Evolutionary conservation across 768 basidiomycete species (phyloP).

Genomic region (Suillus alpinus): DNA sequence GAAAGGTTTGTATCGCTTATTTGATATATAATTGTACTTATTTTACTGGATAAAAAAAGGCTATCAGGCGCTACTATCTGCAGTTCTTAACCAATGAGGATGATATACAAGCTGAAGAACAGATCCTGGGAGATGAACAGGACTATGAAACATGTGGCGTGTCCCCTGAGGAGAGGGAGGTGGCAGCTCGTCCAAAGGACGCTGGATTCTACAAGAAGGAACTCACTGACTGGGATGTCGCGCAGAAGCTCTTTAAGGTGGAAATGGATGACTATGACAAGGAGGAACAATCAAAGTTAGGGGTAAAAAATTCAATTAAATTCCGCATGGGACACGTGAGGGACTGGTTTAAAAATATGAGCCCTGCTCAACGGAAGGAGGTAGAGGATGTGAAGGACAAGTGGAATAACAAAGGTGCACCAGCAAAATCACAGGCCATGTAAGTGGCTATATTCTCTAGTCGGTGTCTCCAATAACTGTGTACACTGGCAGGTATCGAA

Average conservation of each 20-base stretch:
- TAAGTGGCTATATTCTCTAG: not conserved
- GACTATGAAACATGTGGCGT: not conserved
- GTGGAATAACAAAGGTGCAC: not conserved
- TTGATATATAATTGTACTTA: not conserved
- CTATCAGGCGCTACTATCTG: not conserved
- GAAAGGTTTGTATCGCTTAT: not conserved
- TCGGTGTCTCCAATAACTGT: not conserved
- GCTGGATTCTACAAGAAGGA: not conserved
- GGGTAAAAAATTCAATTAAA: not conserved
- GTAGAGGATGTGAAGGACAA: not conserved
- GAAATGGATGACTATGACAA: not conserved
- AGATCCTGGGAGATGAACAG: not conserved
- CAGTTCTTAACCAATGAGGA: not conserved
- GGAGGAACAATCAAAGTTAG: not conserved
- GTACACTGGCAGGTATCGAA: not conserved
- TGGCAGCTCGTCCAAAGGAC: not conserved
- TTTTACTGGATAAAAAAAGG: not conserved
- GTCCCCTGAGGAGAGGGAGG: not conserved
- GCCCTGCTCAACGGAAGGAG: not conserved
- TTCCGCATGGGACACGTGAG: not conserved
- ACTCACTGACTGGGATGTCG: not conserved
- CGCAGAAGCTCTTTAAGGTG: not conserved
- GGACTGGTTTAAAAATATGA: not conserved
- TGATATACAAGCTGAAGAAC: not conserved
- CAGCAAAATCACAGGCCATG: not conserved